Percentiles rank a stretch among this genome's conserved stretches.
Evolutionary conservation across 495 filamentous ascomycete genomes (phyloP).

Genomic region (Ascodesmis nigricans): DNA sequence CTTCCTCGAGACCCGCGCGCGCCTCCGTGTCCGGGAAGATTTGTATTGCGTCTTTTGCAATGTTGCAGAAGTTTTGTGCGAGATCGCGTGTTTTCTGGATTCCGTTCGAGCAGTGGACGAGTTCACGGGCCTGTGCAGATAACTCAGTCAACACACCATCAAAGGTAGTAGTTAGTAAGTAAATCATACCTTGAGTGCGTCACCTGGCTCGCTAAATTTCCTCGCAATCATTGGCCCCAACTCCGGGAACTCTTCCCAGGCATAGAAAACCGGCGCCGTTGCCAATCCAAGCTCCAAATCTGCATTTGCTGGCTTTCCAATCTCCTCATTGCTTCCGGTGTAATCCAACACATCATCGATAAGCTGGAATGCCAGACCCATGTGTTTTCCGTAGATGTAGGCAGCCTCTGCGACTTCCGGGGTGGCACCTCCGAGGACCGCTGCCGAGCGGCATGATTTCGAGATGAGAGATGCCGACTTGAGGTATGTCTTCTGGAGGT

Average conservation of each 20-base stretch:
- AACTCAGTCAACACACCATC: slow-evolving; percentile 1
- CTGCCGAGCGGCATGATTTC: slow-evolving; percentile 80
- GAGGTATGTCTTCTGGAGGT: slow-evolving; percentile 96
- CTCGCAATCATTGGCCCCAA: slow-evolving; percentile 74
- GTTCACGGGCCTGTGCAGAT: slow-evolving; percentile 45
- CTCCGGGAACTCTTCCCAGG: slow-evolving; percentile 75
- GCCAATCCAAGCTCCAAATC: slow-evolving; percentile 85
- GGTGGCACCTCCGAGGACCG: slow-evolving; percentile 57
- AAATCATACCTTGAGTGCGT: slow-evolving; percentile 51
- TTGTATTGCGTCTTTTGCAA: slow-evolving; percentile 62
- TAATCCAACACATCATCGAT: slow-evolving; percentile 98
- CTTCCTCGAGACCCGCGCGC: slow-evolving; percentile 71
- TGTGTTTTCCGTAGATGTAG: slow-evolving; percentile 74
- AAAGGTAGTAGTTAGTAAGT: not conserved
- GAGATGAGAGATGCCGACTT: slow-evolving; percentile 91
- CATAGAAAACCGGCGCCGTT: slow-evolving; percentile 87
- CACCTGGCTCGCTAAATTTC: slow-evolving; percentile 65
- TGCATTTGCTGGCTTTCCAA: slow-evolving; percentile 87
- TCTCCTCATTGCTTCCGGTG: slow-evolving; percentile 56
- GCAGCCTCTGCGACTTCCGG: slow-evolving; percentile 69
- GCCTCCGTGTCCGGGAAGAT: slow-evolving; percentile 79
- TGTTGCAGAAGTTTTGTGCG: slow-evolving; percentile 73
- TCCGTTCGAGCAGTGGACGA: slow-evolving; percentile 64
- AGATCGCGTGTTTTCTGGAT: slow-evolving; percentile 74
- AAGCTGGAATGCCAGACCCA: slow-evolving; percentile 91